Evolutionary conservation across 2,329 filamentous ascomycete genomes (phyloP), one percentile per base, ranked within the genome.

Genomic region (Ophidiomyces ophidiicola): DNA sequence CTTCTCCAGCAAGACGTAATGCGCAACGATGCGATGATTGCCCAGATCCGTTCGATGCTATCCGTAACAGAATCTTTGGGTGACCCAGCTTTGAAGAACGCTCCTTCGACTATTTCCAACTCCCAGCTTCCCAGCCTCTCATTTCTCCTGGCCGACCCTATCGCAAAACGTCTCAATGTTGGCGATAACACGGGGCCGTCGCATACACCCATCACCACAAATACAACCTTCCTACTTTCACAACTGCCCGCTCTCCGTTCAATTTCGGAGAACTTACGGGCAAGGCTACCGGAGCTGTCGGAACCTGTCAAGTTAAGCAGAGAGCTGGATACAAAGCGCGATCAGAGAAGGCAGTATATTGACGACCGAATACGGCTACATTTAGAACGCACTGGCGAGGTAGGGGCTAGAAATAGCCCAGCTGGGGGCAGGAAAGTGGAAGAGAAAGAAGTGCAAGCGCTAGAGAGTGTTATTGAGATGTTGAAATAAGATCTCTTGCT

Each of bases 171-270:
- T 26, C 55, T 72, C 28, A 65, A 66, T 14, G 56, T 72, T 42
- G 60, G 61, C 5, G 52, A 58, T 46, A 53, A 47, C 41, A 61
- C 51, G 30, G 60, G 50, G 42, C 50, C 48, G 8, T 53, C 50
- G 58, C 54, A 55, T 36, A 61, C 53, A 19, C 58, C 53, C 30
- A 54, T 62, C 42, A 67, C 62, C 44, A 69, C 62, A 38, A 67
- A 63, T 41, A 68, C 70, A 10, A 69, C 66, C 19, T 94, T 94
- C 57, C 78, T 83, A 0, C 69, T 92, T 14, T 82, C 80, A 2
- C 88, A 96, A 56, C 68, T 94, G 14, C 83, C 85, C 19, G 76
- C 84, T 0, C 67, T 98, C 32, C 77, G 82, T 43, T 66, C 75
- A 5, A 67, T 92, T 5, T 66, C 94, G 34, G 68, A 74, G 6